A percentile compares a stretch with the other conserved stretches of the same genome.
Conservation (phyloP, 2,329 filamentous ascomycete genomes). For the Aspergillus sp. region DNA sequence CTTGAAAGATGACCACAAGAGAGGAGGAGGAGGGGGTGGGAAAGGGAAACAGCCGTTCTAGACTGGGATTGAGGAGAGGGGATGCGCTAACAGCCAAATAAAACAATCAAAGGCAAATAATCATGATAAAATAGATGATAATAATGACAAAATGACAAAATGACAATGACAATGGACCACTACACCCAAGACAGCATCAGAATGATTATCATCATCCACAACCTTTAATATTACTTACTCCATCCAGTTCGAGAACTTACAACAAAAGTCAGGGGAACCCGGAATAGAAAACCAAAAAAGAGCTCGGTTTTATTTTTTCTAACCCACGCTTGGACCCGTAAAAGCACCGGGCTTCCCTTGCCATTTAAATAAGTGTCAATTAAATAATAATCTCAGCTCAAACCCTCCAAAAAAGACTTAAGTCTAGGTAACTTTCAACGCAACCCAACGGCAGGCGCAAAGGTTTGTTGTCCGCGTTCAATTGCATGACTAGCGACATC, state of each 20-base stretch:
- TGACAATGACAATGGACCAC: no score
- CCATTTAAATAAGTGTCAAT: background rate
- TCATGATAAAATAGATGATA: no score
- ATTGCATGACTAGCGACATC: background rate
- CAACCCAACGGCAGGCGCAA: background rate
- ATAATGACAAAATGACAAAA: no score
- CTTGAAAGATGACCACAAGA: no score
- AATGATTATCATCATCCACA: no score
- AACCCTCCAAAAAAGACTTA: background rate
- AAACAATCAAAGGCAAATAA: no score
- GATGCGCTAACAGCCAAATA: background rate
- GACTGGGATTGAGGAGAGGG: background rate
- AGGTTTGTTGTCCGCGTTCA: background rate
- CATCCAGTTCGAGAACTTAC: no score
- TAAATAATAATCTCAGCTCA: background rate
- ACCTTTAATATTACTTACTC: no score
- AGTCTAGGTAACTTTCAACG: background rate
- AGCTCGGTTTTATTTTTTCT: no score
- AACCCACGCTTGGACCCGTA: constrained; percentile 3
- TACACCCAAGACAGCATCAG: no score
- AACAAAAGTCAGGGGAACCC: no score
- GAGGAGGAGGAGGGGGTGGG: background rate
- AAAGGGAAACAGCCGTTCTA: background rate
- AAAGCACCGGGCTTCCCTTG: background rate
- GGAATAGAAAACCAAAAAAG: no score